Percentiles rank a stretch among this genome's conserved stretches.
phyloP scores from a whole-genome alignment of 768 basidiomycete genomes.

The Lactarius deliciosus region DNA sequence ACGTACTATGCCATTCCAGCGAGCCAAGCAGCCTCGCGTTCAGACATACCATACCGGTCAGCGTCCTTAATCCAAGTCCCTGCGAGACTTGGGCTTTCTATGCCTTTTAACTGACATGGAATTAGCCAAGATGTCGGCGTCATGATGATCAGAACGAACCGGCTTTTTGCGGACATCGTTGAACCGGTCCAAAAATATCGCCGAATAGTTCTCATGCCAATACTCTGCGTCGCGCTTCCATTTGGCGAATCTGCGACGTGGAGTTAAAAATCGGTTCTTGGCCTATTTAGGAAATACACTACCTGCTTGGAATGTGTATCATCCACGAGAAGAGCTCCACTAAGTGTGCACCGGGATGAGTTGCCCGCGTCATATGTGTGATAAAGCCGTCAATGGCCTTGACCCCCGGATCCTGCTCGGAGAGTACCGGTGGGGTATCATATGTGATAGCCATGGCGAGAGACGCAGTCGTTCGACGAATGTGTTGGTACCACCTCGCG shows the following conservation, averaged over 20 bases:
- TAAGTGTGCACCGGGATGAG: constrained; percentile 26
- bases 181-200: constrained; percentile 25
- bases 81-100: constrained; percentile 19
- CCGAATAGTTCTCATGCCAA: constrained; percentile 27
- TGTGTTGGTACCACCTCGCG: constrained; percentile 19
- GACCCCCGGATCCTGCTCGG: constrained; percentile 18
- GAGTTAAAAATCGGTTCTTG: neutral
- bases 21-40: constrained; percentile 16
- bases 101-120: constrained; percentile 14
- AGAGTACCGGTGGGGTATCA: constrained; percentile 20
- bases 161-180: constrained; percentile 18
- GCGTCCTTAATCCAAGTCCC: constrained; percentile 19
- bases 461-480: constrained; percentile 26
- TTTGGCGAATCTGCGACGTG: constrained; percentile 21
- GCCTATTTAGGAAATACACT: neutral
- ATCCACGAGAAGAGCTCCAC: constrained; percentile 30
- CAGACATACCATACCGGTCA: constrained; percentile 18
- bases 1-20: constrained; percentile 19
- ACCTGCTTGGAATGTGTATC: constrained; percentile 27
- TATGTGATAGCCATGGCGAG: constrained; percentile 25
- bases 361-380: constrained; percentile 19
- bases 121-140: neutral
- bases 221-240: constrained; percentile 30
- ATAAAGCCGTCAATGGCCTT: constrained; percentile 27
- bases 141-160: constrained; percentile 3